These are phyloP conservation scores for Aspergillus novofumigatus DNA, from an alignment of 2,329 filamentous ascomycete species.

Conservation along the genomic window DNA sequence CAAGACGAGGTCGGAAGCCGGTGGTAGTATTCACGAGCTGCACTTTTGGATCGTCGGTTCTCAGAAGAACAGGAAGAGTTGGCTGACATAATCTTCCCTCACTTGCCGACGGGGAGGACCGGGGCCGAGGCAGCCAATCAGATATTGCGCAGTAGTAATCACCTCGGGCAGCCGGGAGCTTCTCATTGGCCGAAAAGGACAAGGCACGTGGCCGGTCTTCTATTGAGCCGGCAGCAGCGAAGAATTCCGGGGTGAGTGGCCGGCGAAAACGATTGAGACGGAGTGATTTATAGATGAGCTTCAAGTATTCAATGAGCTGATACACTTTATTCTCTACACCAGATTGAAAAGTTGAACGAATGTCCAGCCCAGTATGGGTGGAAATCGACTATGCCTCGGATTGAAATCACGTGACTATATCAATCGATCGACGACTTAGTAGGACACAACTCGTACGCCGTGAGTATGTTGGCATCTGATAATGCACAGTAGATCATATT, in stretches of 20 bases:
- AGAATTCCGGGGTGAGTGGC: slow-evolving; percentile 19
- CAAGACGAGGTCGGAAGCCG: slow-evolving; percentile 10
- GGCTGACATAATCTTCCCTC: slow-evolving; percentile 35
- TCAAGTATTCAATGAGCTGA: background rate
- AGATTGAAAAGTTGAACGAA: background rate
- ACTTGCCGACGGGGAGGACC: slow-evolving; percentile 32
- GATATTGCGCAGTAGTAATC: slow-evolving; percentile 30
- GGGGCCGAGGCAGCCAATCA: slow-evolving; percentile 33
- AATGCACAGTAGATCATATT: slow-evolving; percentile 2
- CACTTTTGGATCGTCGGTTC: slow-evolving; percentile 25
- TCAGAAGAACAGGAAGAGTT: slow-evolving; percentile 17
- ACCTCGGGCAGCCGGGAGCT: slow-evolving; percentile 27
- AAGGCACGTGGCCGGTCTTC: slow-evolving; percentile 28
- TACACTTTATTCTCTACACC: background rate
- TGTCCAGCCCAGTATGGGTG: too few species aligned
- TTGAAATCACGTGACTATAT: background rate
- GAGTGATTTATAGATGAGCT: background rate
- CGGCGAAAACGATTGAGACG: background rate
- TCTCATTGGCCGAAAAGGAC: slow-evolving; percentile 25
- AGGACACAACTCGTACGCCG: background rate
- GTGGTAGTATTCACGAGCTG: slow-evolving; percentile 18
- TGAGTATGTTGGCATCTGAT: background rate
- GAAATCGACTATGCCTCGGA: background rate
- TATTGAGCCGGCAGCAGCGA: slow-evolving; percentile 24
- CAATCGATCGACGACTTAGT: too few species aligned